phyloP scores from a whole-genome alignment of 129 eudicot species.

The Heracleum sosnowskyi region DNA sequence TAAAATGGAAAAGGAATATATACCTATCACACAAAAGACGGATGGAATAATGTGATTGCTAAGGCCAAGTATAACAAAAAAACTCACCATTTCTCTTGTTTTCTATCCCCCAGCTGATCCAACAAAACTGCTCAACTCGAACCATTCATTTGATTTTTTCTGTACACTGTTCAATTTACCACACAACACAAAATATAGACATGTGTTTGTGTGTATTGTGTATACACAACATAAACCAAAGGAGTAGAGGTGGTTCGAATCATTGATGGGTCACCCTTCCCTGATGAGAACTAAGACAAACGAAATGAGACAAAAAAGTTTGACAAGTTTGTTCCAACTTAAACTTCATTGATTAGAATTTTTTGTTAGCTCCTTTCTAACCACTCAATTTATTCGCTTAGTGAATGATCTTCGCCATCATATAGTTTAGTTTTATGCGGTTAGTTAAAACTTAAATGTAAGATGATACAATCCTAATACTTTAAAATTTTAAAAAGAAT shows the following conservation, averaged over 20 bases:
- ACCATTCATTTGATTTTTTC: background rate
- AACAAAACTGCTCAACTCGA: background rate
- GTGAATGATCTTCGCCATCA: background rate
- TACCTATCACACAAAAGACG: background rate
- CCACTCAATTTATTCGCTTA: background rate
- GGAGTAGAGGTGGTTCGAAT: background rate
- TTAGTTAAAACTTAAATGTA: no score
- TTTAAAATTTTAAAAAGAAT: no score
- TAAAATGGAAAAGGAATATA: background rate
- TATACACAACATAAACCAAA: background rate
- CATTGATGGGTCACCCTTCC: background rate
- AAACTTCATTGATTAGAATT: background rate
- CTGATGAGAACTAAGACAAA: background rate
- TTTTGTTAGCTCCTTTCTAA: background rate
- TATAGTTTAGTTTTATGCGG: background rate
- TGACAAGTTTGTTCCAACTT: background rate
- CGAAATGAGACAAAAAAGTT: background rate
- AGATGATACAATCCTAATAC: no score
- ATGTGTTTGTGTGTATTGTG: background rate
- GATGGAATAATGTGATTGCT: background rate
- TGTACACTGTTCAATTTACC: background rate
- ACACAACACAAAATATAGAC: background rate
- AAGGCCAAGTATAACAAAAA: background rate
- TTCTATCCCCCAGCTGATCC: conserved; percentile 1
- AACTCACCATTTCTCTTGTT: background rate